Conservation (phyloP, 1,139 yeast species). For the Kurtzmaniella quercitrusa region DNA sequence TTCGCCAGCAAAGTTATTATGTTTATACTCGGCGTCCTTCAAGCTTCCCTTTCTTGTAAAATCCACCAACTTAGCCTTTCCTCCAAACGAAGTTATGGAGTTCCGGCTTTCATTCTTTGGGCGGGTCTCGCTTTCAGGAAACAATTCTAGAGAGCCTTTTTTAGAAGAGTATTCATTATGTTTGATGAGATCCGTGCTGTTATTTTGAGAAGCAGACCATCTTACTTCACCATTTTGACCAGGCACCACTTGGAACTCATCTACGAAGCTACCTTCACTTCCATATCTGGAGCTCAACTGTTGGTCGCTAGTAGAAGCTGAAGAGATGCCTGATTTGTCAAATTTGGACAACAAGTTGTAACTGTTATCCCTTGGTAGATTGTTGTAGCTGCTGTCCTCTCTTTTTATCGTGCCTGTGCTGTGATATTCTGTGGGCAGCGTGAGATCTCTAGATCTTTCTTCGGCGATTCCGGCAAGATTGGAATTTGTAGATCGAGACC, state of each 20-base stretch:
- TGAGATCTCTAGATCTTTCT: constrained; percentile 21
- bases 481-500: constrained; percentile 23
- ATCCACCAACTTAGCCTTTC: constrained; percentile 47
- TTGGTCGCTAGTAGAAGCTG: constrained; percentile 17
- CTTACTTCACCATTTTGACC: constrained; percentile 23
- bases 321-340: constrained; percentile 14
- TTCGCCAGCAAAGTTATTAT: constrained; percentile 24
- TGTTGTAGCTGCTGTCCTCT: constrained; percentile 5
- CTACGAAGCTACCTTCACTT: constrained; percentile 12
- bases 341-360: constrained; percentile 25
- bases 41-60: constrained; percentile 48
- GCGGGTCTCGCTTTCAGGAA: background rate
- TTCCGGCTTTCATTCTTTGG: constrained; percentile 8
- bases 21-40: constrained; percentile 30
- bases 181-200: constrained; percentile 5
- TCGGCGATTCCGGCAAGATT: constrained; percentile 30
- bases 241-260: constrained; percentile 28
- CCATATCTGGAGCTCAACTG: constrained; percentile 8
- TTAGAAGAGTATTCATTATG: background rate
- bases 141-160: background rate
- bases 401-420: constrained; percentile 7
- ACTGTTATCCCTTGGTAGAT: constrained; percentile 16
- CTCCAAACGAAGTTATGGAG: constrained; percentile 15
- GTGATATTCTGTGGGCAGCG: constrained; percentile 12
- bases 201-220: constrained; percentile 18